phyloP scores from a whole-genome alignment of 306 rosid genomes.

The Malus domestica region DNA sequence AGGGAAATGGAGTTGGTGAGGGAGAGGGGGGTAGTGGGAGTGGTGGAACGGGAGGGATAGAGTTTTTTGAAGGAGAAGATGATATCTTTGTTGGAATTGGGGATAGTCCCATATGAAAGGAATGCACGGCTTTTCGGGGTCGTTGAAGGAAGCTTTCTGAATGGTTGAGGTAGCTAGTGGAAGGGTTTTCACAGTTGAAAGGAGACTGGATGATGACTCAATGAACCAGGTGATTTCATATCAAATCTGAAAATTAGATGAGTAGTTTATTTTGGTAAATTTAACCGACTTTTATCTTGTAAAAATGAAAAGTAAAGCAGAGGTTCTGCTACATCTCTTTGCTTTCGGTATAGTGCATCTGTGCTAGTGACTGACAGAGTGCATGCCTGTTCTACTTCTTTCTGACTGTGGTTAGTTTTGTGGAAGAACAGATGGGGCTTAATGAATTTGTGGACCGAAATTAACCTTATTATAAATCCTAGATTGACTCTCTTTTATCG shows the following conservation, averaged over 20 bases:
- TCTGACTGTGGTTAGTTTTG: background rate
- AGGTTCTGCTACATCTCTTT: background rate
- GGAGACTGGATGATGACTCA: background rate
- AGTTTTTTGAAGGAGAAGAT: slow-evolving; percentile 32
- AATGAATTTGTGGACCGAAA: no score
- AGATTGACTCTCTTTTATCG: no score
- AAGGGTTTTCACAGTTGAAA: background rate
- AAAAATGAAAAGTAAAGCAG: background rate
- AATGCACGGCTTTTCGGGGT: background rate
- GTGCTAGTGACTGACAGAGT: background rate
- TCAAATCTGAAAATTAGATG: background rate
- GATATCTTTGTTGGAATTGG: slow-evolving; percentile 35
- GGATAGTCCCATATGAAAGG: slow-evolving; percentile 4
- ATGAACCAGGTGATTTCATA: background rate
- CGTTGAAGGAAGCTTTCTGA: background rate
- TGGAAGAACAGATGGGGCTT: background rate
- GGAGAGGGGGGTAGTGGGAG: background rate
- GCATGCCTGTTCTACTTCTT: no score
- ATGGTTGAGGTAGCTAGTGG: background rate
- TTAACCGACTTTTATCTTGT: background rate
- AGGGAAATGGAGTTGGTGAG: background rate
- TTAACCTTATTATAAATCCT: no score
- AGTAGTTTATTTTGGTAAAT: background rate
- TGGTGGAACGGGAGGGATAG: slow-evolving; percentile 26
- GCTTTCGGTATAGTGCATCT: background rate